Conservation (phyloP, 768 basidiomycete species). For the Rhodotorula taiwanensis region DNA sequence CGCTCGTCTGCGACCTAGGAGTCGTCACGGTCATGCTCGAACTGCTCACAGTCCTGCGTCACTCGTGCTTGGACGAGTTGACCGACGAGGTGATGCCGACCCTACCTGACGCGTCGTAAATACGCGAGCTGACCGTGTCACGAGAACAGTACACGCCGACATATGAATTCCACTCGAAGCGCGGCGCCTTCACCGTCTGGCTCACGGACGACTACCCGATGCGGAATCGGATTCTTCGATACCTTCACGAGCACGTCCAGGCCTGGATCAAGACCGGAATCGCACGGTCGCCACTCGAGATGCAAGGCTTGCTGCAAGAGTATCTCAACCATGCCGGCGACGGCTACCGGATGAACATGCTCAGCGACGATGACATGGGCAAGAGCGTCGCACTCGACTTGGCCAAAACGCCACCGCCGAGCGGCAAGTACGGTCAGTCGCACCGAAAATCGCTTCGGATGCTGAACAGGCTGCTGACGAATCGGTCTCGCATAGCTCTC, state of each 20-base stretch:
- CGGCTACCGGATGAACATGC: conserved; percentile 48
- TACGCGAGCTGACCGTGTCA: not conserved
- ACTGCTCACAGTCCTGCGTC: conserved; percentile 76
- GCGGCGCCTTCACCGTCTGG: conserved; percentile 65
- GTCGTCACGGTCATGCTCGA: conserved; percentile 86
- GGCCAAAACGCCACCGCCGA: conserved; percentile 69
- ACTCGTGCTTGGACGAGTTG: conserved; percentile 83
- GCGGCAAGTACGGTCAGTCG: conserved; percentile 64
- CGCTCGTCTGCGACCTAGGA: conserved; percentile 81
- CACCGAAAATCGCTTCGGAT: conserved; percentile 3
- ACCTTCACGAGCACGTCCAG: conserved; percentile 65
- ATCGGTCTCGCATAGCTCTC: conserved; percentile 37
- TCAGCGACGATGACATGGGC: conserved; percentile 78
- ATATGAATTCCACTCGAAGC: conserved; percentile 73
- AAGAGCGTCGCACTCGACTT: conserved; percentile 82
- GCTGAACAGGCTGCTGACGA: conserved; percentile 51
- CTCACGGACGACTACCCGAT: conserved; percentile 78
- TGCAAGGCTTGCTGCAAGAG: conserved; percentile 87
- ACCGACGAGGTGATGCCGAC: conserved; percentile 69
- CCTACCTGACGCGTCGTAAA: not conserved
- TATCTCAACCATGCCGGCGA: conserved; percentile 59
- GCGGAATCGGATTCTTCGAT: conserved; percentile 73
- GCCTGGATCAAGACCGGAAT: conserved; percentile 82
- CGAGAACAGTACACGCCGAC: conserved; percentile 69
- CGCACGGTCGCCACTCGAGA: conserved; percentile 78